These are phyloP conservation scores for Sarcodon aspratus DNA, from an alignment of 768 basidiomycete species.

Conservation along the genomic window DNA sequence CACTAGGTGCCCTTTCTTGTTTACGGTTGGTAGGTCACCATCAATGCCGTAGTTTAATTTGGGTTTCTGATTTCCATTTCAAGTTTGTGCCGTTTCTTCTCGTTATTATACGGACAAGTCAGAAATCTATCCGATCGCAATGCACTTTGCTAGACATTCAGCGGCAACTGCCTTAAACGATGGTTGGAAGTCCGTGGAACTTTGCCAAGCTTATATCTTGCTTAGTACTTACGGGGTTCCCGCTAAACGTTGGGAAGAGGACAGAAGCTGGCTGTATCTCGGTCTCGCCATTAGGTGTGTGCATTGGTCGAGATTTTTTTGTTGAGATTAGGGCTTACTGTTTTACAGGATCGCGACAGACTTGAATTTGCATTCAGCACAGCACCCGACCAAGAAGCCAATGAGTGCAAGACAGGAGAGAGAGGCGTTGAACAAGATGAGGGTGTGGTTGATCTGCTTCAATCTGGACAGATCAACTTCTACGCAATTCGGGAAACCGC, in stretches of 20 bases:
- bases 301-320: neutral
- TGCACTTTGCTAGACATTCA: constrained; percentile 81
- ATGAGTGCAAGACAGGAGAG: constrained; percentile 66
- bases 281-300: constrained; percentile 71
- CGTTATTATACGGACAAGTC: constrained; percentile 76
- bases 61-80: neutral
- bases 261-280: constrained; percentile 82
- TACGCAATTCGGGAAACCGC: constrained; percentile 84
- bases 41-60: neutral
- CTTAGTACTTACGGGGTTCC: constrained; percentile 77
- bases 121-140: constrained; percentile 77
- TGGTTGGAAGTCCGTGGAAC: constrained; percentile 55
- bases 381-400: constrained; percentile 63
- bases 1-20: constrained; percentile 79
- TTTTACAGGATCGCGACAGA: constrained; percentile 73
- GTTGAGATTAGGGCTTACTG: constrained; percentile 12
- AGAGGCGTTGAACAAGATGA: constrained; percentile 72
- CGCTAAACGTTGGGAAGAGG: constrained; percentile 80
- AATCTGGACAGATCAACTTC: constrained; percentile 82
- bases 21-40: constrained; percentile 62
- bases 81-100: constrained; percentile 81
- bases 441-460: constrained; percentile 90
- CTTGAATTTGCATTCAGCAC: constrained; percentile 58
- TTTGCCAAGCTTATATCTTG: constrained; percentile 86
- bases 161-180: constrained; percentile 70